These are phyloP conservation scores for Ramularia collo-cygni DNA, from an alignment of 2,329 filamentous ascomycete species.

Conservation along the genomic window DNA sequence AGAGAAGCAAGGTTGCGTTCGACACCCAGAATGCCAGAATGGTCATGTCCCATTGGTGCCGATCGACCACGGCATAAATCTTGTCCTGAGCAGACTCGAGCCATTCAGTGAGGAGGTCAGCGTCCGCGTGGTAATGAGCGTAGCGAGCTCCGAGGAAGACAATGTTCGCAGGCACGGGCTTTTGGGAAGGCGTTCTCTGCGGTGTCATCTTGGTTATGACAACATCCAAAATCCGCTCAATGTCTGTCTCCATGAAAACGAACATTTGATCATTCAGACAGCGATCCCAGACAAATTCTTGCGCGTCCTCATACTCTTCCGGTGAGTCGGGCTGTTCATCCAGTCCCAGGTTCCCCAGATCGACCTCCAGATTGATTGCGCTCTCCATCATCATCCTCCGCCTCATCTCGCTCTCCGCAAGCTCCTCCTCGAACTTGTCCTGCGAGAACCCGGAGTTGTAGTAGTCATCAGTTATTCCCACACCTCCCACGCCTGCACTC, in stretches of 20 bases:
- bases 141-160: constrained; percentile 93
- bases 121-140: constrained; percentile 90
- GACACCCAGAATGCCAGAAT: constrained; percentile 98
- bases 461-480: constrained; percentile 74
- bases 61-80: constrained; percentile 95
- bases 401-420: constrained; percentile 93
- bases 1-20: constrained; percentile 87
- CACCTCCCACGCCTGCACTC: constrained; percentile 62
- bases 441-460: constrained; percentile 89
- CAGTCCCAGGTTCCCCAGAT: constrained; percentile 88
- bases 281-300: constrained; percentile 92
- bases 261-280: constrained; percentile 99
- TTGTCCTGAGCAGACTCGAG: constrained; percentile 85
- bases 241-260: constrained; percentile 91
- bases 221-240: constrained; percentile 86
- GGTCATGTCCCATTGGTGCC: constrained; percentile 98
- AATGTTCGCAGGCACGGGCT: constrained; percentile 94
- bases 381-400: constrained; percentile 99
- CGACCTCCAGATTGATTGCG: constrained; percentile 91
- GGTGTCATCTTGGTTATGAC: constrained; percentile 98
- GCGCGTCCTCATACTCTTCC: constrained; percentile 80
- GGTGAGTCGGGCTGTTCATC: constrained; percentile 90
- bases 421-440: constrained; percentile 91
- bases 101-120: constrained; percentile 72
- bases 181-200: constrained; percentile 90